Percentiles rank a stretch among this genome's conserved stretches.
Evolutionary conservation across 2,329 filamentous ascomycete genomes (phyloP).

Genomic region (Chaetothyriales sp.): DNA sequence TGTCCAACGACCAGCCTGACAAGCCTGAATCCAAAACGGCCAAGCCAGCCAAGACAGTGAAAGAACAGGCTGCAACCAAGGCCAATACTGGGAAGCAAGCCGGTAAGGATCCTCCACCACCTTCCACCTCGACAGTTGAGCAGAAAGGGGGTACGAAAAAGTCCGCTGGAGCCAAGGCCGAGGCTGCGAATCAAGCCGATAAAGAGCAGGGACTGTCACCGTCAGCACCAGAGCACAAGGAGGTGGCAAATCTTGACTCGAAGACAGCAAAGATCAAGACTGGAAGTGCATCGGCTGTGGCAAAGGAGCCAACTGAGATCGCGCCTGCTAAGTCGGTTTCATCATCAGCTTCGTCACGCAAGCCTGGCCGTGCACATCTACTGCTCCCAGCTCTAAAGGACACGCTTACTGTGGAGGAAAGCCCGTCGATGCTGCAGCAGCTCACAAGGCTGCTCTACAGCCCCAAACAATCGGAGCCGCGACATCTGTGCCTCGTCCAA

Average conservation of each 20-base stretch:
- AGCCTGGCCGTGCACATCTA: slow-evolving; percentile 25
- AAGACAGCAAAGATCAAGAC: slow-evolving; percentile 11
- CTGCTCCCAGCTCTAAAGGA: slow-evolving; percentile 34
- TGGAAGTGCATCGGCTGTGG: slow-evolving; percentile 15
- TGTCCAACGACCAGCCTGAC: slow-evolving; percentile 10
- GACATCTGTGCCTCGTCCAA: slow-evolving; percentile 57
- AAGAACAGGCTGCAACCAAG: slow-evolving; percentile 1
- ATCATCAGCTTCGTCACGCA: slow-evolving; percentile 18
- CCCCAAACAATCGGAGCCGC: slow-evolving; percentile 43
- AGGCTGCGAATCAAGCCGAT: not conserved
- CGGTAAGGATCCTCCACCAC: slow-evolving; percentile 8
- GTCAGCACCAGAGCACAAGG: slow-evolving; percentile 15
- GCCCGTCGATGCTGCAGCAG: slow-evolving; percentile 50
- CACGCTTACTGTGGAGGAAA: slow-evolving; percentile 30
- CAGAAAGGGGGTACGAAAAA: slow-evolving; percentile 2
- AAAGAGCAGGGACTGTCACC: slow-evolving; percentile 9
- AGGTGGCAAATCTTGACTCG: slow-evolving; percentile 17
- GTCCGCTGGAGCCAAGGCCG: not conserved
- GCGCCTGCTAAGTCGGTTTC: slow-evolving; percentile 13
- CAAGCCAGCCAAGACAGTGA: slow-evolving; percentile 1
- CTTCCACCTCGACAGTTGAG: slow-evolving; percentile 1
- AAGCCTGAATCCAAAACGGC: slow-evolving; percentile 3
- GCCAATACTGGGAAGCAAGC: not conserved
- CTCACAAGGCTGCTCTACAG: slow-evolving; percentile 31
- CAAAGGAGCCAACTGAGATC: slow-evolving; percentile 12